Evolutionary conservation across 176 grass and related monocot species (phyloP), one percentile per base, ranked within the genome.

Genomic region (Alloteropsis semialata): DNA sequence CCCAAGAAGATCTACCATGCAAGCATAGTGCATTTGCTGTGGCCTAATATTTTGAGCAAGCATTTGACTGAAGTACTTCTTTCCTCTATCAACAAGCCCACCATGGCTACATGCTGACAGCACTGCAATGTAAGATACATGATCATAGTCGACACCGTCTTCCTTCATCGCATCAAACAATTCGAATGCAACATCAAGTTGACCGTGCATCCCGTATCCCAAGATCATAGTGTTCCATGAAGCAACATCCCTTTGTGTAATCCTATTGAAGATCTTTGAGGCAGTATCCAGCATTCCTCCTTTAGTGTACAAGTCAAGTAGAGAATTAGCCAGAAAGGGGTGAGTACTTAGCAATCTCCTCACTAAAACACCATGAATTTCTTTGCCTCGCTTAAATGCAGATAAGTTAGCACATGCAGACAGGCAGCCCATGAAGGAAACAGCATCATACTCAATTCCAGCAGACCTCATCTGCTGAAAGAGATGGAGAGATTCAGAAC

Each of bases 191-290:
- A 77, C 80, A 58, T 93, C 84, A 33, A 91, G 62, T 91, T 93
- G 86, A 50, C 96, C 96, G 11, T 90, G 90, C 86, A 88, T 87
- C 37, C 84, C 90, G 76, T 93, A 88, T 32, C 92, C 96, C 75
- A 93, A 80, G 43, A 98, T 91, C 79, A 98, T 85, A 71, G 84
- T 87, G 82, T 95, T 98, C 96, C 96, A 98, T 30, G 96, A 95
- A 34, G 89, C 87, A 3, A 87, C 92, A 86, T 95, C 87, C 88
- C 83, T 93, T 24, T 67, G 37, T 13, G 66, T 64, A 50, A 91
- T 93, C 81, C 82, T 86, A 82, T 53, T 72, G 61, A 98, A 95
- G 17, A 98, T 86, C 69, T 76, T 95, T n/a, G 41, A 90, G 43
- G 90, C 90, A 49, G 87, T 81, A 46, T 86, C 81, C 30, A 98